Conservation (phyloP, 305 asterid species). For the Rubia occidens region DNA sequence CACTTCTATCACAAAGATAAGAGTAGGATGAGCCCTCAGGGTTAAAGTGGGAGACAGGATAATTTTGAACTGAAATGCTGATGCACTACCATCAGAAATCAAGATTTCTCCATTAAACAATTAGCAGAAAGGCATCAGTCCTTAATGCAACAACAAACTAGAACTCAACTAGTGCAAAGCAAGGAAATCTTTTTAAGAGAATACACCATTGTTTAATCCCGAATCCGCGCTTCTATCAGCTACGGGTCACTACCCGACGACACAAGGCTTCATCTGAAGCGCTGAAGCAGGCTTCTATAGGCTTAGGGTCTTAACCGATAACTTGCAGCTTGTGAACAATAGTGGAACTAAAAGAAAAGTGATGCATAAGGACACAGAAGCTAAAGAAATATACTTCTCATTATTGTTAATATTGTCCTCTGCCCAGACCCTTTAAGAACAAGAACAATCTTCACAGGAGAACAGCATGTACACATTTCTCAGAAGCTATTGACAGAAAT, state of each 20-base stretch:
- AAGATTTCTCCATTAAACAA: not conserved
- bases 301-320: too few species aligned
- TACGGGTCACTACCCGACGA: too few species aligned
- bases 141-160: not conserved
- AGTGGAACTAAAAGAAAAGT: not conserved
- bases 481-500: not conserved
- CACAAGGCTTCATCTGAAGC: too few species aligned
- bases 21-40: not conserved
- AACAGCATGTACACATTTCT: constrained; percentile 4
- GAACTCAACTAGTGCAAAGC: not conserved
- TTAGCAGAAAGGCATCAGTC: not conserved
- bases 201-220: too few species aligned
- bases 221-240: too few species aligned
- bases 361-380: not conserved
- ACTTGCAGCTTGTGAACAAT: not conserved
- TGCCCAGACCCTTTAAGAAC: constrained; percentile 8
- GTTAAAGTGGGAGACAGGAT: not conserved
- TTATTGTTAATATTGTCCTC: constrained; percentile 2
- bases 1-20: not conserved
- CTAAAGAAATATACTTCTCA: constrained; percentile 1
- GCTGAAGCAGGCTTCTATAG: too few species aligned
- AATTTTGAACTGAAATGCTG: not conserved
- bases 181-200: too few species aligned
- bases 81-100: not conserved
- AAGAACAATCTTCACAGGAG: not conserved